These are phyloP conservation scores for Letharia columbiana DNA, from an alignment of 495 filamentous ascomycete species.

Conservation along the genomic window DNA sequence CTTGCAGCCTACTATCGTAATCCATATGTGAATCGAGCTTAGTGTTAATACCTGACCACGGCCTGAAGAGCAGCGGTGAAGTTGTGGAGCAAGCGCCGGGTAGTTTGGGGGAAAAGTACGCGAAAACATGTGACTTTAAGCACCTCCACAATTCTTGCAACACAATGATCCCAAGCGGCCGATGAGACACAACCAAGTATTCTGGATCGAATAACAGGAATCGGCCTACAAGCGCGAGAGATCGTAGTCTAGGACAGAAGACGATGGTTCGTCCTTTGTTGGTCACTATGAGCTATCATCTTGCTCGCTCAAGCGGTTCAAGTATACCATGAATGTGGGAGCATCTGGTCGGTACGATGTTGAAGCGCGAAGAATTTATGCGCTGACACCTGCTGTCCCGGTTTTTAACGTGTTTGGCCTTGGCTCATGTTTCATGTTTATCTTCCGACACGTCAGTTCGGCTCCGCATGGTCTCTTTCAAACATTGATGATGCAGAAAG, in stretches of 20 bases:
- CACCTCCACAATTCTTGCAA: too few species aligned
- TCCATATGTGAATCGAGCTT: not conserved
- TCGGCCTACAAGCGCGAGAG: not conserved
- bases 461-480: not conserved
- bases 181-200: not conserved
- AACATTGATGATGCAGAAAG: not conserved
- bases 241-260: not conserved
- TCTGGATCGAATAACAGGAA: not conserved
- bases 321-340: not conserved
- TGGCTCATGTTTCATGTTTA: not conserved
- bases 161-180: too few species aligned
- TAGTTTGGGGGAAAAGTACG: too few species aligned
- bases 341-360: not conserved
- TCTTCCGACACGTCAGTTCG: not conserved
- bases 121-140: too few species aligned
- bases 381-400: not conserved
- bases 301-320: not conserved
- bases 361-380: not conserved
- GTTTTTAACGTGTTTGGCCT: not conserved
- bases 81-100: too few species aligned
- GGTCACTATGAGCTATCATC: not conserved
- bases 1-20: conserved; percentile 2
- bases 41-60: not conserved
- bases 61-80: too few species aligned
- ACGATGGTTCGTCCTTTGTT: not conserved